Evolutionary conservation across 305 asterid genomes (phyloP).

Genomic region (Plantago lanceolata): DNA sequence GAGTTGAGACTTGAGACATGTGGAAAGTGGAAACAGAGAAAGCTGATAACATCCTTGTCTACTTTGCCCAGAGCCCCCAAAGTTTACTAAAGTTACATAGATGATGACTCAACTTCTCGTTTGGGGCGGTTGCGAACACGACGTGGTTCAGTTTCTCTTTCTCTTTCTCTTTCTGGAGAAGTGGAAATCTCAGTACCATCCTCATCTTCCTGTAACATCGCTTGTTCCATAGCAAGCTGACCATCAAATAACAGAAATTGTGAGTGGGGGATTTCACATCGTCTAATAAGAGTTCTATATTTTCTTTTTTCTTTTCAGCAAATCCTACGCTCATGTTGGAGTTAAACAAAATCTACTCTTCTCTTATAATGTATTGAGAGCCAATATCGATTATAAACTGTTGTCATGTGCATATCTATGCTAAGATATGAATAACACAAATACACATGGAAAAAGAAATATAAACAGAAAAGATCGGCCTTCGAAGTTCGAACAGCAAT

Average conservation of each 20-base stretch:
- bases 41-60: not conserved
- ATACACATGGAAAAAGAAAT: too few species aligned
- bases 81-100: conserved; percentile 20
- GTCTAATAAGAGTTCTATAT: not conserved
- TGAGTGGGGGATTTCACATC: too few species aligned
- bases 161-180: conserved; percentile 33
- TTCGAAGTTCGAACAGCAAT: too few species aligned
- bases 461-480: too few species aligned
- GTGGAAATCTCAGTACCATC: conserved; percentile 23
- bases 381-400: too few species aligned
- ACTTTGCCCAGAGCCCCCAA: too few species aligned
- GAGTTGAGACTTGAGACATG: too few species aligned
- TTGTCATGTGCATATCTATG: too few species aligned
- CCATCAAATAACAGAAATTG: not conserved
- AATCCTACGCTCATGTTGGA: not conserved
- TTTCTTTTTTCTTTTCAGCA: too few species aligned
- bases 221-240: conserved; percentile 53
- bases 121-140: conserved; percentile 66
- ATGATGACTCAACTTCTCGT: conserved; percentile 54
- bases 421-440: too few species aligned
- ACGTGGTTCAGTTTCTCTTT: conserved; percentile 36
- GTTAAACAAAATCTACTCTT: not conserved
- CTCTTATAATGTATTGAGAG: too few species aligned
- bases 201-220: conserved; percentile 49
- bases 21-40: not conserved